Evolutionary conservation across 1,139 yeast species (phyloP).

Genomic region (Candida sanyaensis): DNA sequence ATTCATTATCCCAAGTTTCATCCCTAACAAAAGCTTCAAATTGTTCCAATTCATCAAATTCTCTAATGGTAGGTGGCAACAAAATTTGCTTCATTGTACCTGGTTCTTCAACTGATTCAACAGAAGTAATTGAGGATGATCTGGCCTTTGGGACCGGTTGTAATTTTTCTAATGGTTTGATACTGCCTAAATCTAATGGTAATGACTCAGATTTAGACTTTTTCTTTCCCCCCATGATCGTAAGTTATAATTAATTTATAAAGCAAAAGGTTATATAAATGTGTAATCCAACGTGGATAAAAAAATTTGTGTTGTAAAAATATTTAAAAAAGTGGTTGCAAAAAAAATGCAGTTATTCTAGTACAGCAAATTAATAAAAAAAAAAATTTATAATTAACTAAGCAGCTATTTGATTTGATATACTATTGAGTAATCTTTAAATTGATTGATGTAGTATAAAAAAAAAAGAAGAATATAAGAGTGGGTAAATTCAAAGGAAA

Average conservation of each 20-base stretch:
- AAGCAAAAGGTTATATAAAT: conserved; percentile 3
- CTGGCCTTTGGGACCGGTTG: conserved; percentile 41
- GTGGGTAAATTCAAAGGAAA: background rate
- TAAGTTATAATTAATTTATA: conserved; percentile 2
- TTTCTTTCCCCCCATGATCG: conserved; percentile 17
- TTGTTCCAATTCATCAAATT: conserved; percentile 63
- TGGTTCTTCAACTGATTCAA: conserved; percentile 36
- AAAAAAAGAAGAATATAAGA: background rate
- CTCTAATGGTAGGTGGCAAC: conserved; percentile 44
- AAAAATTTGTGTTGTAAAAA: background rate
- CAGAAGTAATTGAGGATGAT: conserved; percentile 31
- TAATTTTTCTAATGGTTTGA: conserved; percentile 42
- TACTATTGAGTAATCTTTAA: background rate
- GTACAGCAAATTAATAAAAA: background rate
- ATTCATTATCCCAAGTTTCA: conserved; percentile 77
- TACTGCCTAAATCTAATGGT: conserved; percentile 36
- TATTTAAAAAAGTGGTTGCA: conserved; percentile 3
- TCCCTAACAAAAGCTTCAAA: conserved; percentile 68
- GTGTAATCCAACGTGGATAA: conserved; percentile 8
- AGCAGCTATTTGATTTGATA: background rate
- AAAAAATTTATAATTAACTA: background rate
- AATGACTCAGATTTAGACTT: conserved; percentile 15
- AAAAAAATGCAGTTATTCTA: conserved; percentile 1
- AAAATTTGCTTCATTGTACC: conserved; percentile 29
- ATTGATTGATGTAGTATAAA: background rate